A percentile compares a stretch with the other conserved stretches of the same genome.
phyloP scores from a whole-genome alignment of 139 green algal species.

The Microglena sp. region DNA sequence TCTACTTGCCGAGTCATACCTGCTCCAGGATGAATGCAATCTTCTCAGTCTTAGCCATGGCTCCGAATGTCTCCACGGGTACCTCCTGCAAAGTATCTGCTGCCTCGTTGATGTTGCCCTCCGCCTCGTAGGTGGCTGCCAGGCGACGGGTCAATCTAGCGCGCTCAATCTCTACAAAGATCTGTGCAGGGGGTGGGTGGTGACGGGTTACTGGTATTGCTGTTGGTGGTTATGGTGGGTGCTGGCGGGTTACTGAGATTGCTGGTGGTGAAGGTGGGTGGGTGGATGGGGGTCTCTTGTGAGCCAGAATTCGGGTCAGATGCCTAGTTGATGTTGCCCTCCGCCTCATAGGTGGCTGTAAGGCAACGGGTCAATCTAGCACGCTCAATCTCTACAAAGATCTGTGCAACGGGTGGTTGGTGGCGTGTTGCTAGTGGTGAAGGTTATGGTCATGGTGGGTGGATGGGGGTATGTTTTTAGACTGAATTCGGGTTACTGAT shows the following conservation, averaged over 20 bases:
- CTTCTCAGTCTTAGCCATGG: slow-evolving; percentile 97
- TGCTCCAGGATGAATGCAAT: slow-evolving; percentile 98
- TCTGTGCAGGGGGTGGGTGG: slow-evolving; percentile 61
- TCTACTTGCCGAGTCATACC: slow-evolving; percentile 22
- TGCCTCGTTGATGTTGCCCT: slow-evolving; percentile 85
- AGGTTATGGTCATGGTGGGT: too few species aligned
- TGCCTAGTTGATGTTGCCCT: too few species aligned
- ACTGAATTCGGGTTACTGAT: too few species aligned
- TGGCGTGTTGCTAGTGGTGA: too few species aligned
- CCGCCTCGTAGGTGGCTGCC: slow-evolving; percentile 80
- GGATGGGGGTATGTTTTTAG: too few species aligned
- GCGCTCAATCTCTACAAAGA: slow-evolving; percentile 99
- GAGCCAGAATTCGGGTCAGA: too few species aligned
- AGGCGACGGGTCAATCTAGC: slow-evolving; percentile 80
- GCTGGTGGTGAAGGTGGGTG: too few species aligned
- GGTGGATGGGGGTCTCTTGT: background rate
- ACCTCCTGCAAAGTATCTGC: slow-evolving; percentile 82
- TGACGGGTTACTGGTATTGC: background rate
- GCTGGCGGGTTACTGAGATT: too few species aligned
- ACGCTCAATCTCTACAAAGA: slow-evolving; percentile 97
- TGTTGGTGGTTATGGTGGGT: background rate
- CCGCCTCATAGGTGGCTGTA: too few species aligned
- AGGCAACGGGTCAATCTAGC: slow-evolving; percentile 77
- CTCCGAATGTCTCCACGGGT: slow-evolving; percentile 86
- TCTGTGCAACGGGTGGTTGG: slow-evolving; percentile 48